Evolutionary conservation across 768 basidiomycete species (phyloP).

Genomic region (Boletellus emodensis): DNA sequence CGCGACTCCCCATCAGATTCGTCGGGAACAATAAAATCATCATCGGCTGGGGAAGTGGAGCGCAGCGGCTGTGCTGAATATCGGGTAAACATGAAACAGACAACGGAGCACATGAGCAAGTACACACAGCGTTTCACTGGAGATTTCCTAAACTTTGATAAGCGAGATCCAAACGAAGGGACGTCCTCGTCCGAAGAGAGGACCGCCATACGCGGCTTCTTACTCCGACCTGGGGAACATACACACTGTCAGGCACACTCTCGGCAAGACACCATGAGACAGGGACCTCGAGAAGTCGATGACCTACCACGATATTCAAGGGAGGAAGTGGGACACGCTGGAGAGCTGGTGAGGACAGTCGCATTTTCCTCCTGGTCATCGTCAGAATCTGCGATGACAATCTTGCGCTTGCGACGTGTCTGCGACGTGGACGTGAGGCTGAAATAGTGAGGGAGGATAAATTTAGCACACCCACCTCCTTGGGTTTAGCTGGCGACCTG

Average conservation of each 20-base stretch:
- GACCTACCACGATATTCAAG: conserved; percentile 23
- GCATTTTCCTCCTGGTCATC: conserved; percentile 42
- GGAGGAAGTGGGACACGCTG: conserved; percentile 26
- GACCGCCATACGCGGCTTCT: conserved; percentile 59
- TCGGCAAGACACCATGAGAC: neutral
- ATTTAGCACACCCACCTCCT: conserved; percentile 29
- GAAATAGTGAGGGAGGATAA: neutral
- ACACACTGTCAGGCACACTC: conserved; percentile 1
- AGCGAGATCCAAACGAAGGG: conserved; percentile 51
- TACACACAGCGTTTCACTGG: conserved; percentile 50
- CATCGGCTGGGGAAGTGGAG: conserved; percentile 46
- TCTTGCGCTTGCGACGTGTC: conserved; percentile 60
- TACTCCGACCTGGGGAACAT: conserved; percentile 39
- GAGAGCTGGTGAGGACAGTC: conserved; percentile 1
- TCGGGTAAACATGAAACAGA: conserved; percentile 7
- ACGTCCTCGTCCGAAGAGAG: conserved; percentile 44
- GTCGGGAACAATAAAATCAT: conserved; percentile 70
- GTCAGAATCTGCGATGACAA: conserved; percentile 66
- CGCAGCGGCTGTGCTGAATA: conserved; percentile 39
- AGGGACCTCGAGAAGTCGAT: conserved; percentile 27
- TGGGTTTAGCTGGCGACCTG: conserved; percentile 33
- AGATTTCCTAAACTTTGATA: conserved; percentile 65
- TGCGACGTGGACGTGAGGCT: conserved; percentile 15
- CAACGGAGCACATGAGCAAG: neutral
- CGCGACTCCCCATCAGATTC: conserved; percentile 56